Evolutionary conservation across 1,284 basidiomycete species (phyloP).

Genomic region (Tylopilus sp.): DNA sequence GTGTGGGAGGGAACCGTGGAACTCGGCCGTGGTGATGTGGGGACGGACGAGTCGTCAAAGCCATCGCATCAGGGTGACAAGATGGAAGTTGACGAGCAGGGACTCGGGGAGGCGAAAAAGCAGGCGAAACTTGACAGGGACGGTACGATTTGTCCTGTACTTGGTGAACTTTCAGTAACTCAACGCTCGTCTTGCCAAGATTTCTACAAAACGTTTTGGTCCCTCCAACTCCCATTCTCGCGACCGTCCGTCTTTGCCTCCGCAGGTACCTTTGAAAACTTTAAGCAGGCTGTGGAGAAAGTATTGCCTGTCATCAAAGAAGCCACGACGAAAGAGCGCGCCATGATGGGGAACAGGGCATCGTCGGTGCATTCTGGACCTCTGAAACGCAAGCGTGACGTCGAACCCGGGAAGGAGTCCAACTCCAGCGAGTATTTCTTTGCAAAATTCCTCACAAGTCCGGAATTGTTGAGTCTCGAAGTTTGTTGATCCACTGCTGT

Average conservation of each 20-base stretch:
- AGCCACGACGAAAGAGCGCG: constrained; percentile 76
- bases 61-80: constrained; percentile 25
- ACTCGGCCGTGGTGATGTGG: constrained; percentile 26
- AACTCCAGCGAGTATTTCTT: constrained; percentile 75
- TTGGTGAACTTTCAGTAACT: constrained; percentile 1
- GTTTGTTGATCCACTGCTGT: constrained; percentile 37
- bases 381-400: constrained; percentile 63
- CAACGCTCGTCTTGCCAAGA: constrained; percentile 40
- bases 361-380: constrained; percentile 37
- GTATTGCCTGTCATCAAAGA: constrained; percentile 75
- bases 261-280: constrained; percentile 50
- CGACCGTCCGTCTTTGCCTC: constrained; percentile 60
- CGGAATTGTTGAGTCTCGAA: constrained; percentile 82
- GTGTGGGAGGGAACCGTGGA: constrained; percentile 66
- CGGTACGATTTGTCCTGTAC: constrained; percentile 41
- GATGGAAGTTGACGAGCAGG: constrained; percentile 41
- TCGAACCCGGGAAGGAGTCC: constrained; percentile 44
- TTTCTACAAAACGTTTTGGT: constrained; percentile 83
- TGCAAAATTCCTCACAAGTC: constrained; percentile 84
- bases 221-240: constrained; percentile 73
- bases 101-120: constrained; percentile 40
- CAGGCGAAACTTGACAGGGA: constrained; percentile 50
- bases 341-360: constrained; percentile 69
- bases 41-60: constrained; percentile 28
- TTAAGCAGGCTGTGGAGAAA: constrained; percentile 64